Evolutionary conservation across 352 stramenopile species (phyloP).

Genomic region (Phytophthora vignae): DNA sequence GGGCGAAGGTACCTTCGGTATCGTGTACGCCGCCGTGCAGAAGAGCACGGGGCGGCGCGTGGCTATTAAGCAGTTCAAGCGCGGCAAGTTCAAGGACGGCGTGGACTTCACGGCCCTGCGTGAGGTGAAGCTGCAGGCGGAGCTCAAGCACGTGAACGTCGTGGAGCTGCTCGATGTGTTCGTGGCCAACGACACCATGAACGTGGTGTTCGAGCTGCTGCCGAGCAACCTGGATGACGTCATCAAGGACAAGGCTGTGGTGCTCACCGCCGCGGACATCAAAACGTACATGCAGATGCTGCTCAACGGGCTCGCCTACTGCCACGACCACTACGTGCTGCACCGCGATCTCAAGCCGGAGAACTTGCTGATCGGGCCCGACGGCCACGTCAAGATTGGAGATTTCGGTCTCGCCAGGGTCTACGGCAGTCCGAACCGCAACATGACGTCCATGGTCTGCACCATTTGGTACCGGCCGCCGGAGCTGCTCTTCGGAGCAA

Average conservation of each 20-base stretch:
- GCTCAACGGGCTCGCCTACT: slow-evolving; percentile 77
- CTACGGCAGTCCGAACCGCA: slow-evolving; percentile 85
- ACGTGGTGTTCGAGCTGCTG: slow-evolving; percentile 91
- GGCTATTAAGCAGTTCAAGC: slow-evolving; percentile 92
- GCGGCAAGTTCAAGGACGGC: slow-evolving; percentile 89
- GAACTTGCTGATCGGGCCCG: slow-evolving; percentile 85
- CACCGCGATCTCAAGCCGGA: slow-evolving; percentile 91
- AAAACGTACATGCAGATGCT: slow-evolving; percentile 92
- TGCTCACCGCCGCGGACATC: slow-evolving; percentile 86
- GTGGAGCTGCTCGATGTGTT: slow-evolving; percentile 91
- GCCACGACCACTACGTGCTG: slow-evolving; percentile 85
- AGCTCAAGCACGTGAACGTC: slow-evolving; percentile 89
- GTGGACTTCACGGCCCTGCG: slow-evolving; percentile 90
- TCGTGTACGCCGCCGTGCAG: slow-evolving; percentile 84
- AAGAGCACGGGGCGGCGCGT: slow-evolving; percentile 75
- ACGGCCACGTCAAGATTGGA: slow-evolving; percentile 87
- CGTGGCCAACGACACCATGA: slow-evolving; percentile 89
- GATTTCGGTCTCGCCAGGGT: slow-evolving; percentile 91
- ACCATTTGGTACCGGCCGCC: slow-evolving; percentile 91
- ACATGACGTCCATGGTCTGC: slow-evolving; percentile 92
- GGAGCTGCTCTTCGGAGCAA: slow-evolving; percentile 87
- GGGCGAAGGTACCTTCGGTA: slow-evolving; percentile 90
- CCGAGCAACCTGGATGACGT: slow-evolving; percentile 90
- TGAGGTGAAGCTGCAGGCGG: slow-evolving; percentile 90
- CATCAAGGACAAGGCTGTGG: slow-evolving; percentile 90